These are phyloP conservation scores for Trichoderma hamatum DNA, from an alignment of 2,329 filamentous ascomycete genomes.

Conservation along the genomic window DNA sequence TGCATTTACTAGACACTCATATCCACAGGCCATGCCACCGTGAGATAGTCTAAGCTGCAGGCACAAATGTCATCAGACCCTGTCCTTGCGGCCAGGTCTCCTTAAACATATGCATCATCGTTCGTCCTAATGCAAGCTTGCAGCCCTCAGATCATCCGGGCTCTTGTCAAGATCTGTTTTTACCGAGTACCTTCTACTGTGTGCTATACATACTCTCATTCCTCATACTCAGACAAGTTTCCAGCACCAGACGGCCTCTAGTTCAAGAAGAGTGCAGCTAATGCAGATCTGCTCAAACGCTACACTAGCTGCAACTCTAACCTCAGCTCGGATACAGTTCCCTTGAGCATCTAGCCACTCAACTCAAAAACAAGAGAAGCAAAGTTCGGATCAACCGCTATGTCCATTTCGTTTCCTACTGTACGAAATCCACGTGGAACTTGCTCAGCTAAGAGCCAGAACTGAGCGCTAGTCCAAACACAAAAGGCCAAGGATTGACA, in stretches of 20 bases:
- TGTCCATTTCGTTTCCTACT: not conserved
- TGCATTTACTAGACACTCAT: not conserved
- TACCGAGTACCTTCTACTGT: not conserved
- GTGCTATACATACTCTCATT: not conserved
- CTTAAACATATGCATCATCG: not conserved
- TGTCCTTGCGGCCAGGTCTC: too few relatives aligned
- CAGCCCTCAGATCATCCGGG: not conserved
- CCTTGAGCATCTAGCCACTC: constrained; percentile 5
- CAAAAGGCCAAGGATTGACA: not conserved
- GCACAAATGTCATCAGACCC: not conserved
- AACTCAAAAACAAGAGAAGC: not conserved
- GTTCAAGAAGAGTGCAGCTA: not conserved
- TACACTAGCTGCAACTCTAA: constrained; percentile 14
- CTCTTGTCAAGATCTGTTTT: not conserved
- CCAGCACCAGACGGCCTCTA: not conserved
- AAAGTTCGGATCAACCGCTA: not conserved
- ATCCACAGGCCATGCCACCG: not conserved
- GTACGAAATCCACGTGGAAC: constrained; percentile 17
- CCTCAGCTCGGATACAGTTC: constrained; percentile 13
- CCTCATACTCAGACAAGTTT: not conserved
- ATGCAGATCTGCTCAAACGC: not conserved
- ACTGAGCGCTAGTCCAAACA: not conserved
- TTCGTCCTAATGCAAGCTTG: not conserved
- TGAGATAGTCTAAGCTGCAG: not conserved
- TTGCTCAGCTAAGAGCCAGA: not conserved